A percentile compares a stretch with the other conserved stretches of the same genome.
Evolutionary conservation across 345 rosid species (phyloP).

Genomic region (Camelina neglecta): DNA sequence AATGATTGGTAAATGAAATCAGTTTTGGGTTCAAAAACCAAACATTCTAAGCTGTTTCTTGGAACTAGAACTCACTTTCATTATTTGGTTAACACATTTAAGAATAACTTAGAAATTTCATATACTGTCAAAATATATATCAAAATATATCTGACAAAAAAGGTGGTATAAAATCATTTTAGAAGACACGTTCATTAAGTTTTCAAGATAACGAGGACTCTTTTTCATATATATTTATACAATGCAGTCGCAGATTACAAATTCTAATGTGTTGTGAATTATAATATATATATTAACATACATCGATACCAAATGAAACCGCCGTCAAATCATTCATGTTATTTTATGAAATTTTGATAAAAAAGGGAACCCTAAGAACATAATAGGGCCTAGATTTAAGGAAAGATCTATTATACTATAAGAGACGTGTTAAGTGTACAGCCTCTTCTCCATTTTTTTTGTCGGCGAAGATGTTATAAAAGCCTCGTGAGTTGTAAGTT

Average conservation of each 20-base stretch:
- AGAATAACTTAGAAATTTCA: background rate
- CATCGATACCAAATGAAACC: slow-evolving; percentile 14
- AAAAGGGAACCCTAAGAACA: slow-evolving; percentile 31
- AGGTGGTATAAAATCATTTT: background rate
- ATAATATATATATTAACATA: background rate
- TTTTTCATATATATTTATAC: background rate
- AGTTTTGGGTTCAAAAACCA: background rate
- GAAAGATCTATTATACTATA: background rate
- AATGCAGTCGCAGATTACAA: background rate
- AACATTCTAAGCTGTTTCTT: background rate
- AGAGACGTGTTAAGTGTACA: slow-evolving; percentile 32
- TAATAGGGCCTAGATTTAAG: slow-evolving; percentile 20
- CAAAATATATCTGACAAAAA: background rate
- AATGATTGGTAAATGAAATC: background rate
- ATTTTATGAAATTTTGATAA: background rate
- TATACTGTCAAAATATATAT: background rate
- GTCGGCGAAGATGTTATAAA: slow-evolving; percentile 39
- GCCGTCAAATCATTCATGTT: slow-evolving; percentile 11
- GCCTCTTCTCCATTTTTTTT: slow-evolving; percentile 19
- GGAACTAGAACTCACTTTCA: background rate
- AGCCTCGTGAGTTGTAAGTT: slow-evolving; percentile 18
- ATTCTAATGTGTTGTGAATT: background rate
- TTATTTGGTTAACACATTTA: background rate
- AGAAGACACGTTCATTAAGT: background rate
- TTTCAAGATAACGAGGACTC: background rate